Base-by-base conservation (phyloP, 1,284 basidiomycete genomes). In the Boletus mariae region DNA sequence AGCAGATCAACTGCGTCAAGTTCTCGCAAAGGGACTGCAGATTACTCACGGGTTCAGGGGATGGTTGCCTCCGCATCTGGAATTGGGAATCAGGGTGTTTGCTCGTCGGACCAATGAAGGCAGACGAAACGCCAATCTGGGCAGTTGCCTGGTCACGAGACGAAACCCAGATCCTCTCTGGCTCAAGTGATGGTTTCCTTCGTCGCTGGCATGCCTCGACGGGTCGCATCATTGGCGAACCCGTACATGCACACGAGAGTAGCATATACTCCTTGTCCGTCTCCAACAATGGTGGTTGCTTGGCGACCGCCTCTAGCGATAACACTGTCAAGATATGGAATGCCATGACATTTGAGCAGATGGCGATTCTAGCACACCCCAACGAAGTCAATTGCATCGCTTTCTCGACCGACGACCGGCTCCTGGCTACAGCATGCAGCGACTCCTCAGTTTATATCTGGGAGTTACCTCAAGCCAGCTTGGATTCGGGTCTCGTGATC, bases 241-340 rank as follows among this genome's bases (percentile, higher is more conserved):
- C 64, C 13, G 43, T 40, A n/a, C n/a, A 32, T n/a, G 66, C 66
- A 1, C 63, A 64, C 51, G 9, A 47, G 4, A 59, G 64, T 31
- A 68, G 40, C 48, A 66, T 65, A 45, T 65, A 68, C 47, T 67
- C 65, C 35, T 31, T 64, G 40, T 59, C 64, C 17, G 45, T 68
- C 40, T 68, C 63, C 7, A 62, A 68, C 43, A 64, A 56, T 32
- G 65, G 61, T 20, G 42, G 45, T 29, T 67, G 42, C 49, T 34
- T 66, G 17, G 67, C 67, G 0, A 71, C 59, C 28, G 67, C 62
- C 17, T 71, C 70, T 28, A 55, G 51, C 28, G 68, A 71, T 42
- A 42, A 17, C 25, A 69, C 63, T 11, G 58, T 68, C 50, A 71
- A 66, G 34, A 52, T 70, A 57, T 68, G 69, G 66, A 66, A 68